Evolutionary conservation across 495 filamentous ascomycete genomes (phyloP).

Genomic region (Talaromyces trachyspermus): DNA sequence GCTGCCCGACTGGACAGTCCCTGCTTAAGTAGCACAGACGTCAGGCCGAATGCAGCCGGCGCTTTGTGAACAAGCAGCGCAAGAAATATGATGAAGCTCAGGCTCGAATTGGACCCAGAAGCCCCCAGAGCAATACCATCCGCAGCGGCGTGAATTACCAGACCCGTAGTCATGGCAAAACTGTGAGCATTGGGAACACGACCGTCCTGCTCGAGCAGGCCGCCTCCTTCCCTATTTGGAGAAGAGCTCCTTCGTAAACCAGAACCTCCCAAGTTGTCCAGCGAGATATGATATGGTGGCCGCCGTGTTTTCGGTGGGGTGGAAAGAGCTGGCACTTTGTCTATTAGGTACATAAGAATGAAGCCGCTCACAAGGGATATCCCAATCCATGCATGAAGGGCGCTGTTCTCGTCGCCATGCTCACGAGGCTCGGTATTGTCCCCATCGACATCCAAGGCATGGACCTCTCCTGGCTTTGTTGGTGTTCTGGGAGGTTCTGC

Average conservation of each 20-base stretch:
- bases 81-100: conserved; percentile 85
- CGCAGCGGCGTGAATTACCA: conserved; percentile 96
- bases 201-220: conserved; percentile 28
- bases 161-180: conserved; percentile 74
- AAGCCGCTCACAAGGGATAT: conserved; percentile 83
- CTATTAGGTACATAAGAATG: conserved; percentile 94
- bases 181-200: conserved; percentile 31
- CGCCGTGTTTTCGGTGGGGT: conserved; percentile 45
- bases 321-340: conserved; percentile 72
- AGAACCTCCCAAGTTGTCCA: conserved; percentile 60
- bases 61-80: conserved; percentile 98
- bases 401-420: conserved; percentile 27
- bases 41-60: conserved; percentile 90
- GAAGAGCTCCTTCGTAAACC: conserved; percentile 49
- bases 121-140: conserved; percentile 95
- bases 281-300: conserved; percentile 64
- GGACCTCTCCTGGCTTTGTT: conserved; percentile 12
- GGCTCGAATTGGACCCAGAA: conserved; percentile 61
- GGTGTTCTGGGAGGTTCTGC: background rate
- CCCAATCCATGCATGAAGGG: conserved; percentile 70
- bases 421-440: conserved; percentile 36
- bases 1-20: conserved; percentile 80
- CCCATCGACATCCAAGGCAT: conserved; percentile 12
- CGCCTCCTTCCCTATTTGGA: conserved; percentile 32
- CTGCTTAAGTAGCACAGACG: conserved; percentile 80